Evolutionary conservation across 1,284 basidiomycete genomes (phyloP).

Genomic region (Fomitopsis schrenkii): DNA sequence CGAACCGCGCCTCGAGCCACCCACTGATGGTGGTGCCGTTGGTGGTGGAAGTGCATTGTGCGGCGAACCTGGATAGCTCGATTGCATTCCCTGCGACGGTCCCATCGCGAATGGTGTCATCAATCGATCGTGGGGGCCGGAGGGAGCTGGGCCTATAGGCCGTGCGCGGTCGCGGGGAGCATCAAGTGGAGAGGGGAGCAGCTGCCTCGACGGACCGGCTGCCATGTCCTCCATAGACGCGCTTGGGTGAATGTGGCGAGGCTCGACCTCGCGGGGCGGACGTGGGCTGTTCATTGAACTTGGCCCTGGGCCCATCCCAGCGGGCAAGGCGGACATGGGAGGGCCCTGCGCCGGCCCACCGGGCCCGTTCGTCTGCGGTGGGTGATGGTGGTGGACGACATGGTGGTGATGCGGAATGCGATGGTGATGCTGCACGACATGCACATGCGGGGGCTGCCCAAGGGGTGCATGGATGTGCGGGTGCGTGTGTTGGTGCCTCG

Average conservation of each 20-base stretch:
- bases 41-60: conserved; percentile 15
- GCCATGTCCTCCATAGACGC: conserved; percentile 44
- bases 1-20: conserved; percentile 29
- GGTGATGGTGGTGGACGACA: conserved; percentile 40
- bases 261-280: conserved; percentile 24
- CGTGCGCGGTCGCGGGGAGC: conserved; percentile 23
- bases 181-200: conserved; percentile 12
- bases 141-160: conserved; percentile 29
- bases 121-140: conserved; percentile 32
- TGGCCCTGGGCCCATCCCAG: conserved; percentile 7
- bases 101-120: conserved; percentile 48
- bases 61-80: conserved; percentile 21
- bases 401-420: conserved; percentile 39
- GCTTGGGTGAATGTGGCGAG: conserved; percentile 27
- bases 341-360: conserved; percentile 11
- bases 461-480: conserved; percentile 17
- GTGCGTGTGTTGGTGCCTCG: conserved; percentile 22
- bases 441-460: conserved; percentile 26
- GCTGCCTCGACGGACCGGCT: conserved; percentile 23
- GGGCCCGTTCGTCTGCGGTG: conserved; percentile 11
- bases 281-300: conserved; percentile 17
- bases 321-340: conserved; percentile 18
- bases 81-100: conserved; percentile 37
- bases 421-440: conserved; percentile 33
- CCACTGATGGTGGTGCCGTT: conserved; percentile 19